Evolutionary conservation across 768 basidiomycete genomes (phyloP), one percentile per base, ranked within the genome.

Genomic region (Tephrocybe sp.): DNA sequence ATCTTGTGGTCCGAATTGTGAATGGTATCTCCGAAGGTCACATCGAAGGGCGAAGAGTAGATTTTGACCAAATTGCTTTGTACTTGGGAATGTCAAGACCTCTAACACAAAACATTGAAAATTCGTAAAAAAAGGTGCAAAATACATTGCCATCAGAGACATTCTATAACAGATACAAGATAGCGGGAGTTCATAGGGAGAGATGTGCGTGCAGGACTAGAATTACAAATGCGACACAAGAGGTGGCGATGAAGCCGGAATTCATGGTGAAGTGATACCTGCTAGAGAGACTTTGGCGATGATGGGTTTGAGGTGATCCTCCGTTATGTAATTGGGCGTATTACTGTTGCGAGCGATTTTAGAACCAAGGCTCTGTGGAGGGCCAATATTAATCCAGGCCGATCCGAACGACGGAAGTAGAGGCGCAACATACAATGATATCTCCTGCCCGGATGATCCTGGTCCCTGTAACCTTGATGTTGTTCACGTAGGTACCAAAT

Each of bases 401-500:
- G n/a, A 39, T 3, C 18, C 38, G 20, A 39, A n/a, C 18, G 20
- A 39, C 8, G n/a, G n/a, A 15, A 9, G 10, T 20, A 46, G 20
- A 4, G 34, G 15, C 37, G 47, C 12, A 37, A 68, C 73, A 50
- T 51, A 80, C 79, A 53, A 81, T 59, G 6, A 69, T 63, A 52
- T 80, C 79, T 17, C 76, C 76, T 8, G 66, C 58, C 46, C 68
- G 70, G 21, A 80, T 61, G 4, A 64, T 50, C 0, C 68, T 73
- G 37, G 66, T 68, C 15, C 69, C 61, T 17, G 64, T 65, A 54
- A 79, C 68, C 54, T 67, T 69, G 49, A 66, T 50, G 25, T 73
- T 73, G 51, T 80, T 81, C 44, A 81, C 65, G 55, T 67, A 76
- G 26, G 79, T 81, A 10, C 79, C 78, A 46, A 77, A 74, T 6